Base-by-base conservation (phyloP, 148 eudicot species). In the Salicornia ramosissima region DNA sequence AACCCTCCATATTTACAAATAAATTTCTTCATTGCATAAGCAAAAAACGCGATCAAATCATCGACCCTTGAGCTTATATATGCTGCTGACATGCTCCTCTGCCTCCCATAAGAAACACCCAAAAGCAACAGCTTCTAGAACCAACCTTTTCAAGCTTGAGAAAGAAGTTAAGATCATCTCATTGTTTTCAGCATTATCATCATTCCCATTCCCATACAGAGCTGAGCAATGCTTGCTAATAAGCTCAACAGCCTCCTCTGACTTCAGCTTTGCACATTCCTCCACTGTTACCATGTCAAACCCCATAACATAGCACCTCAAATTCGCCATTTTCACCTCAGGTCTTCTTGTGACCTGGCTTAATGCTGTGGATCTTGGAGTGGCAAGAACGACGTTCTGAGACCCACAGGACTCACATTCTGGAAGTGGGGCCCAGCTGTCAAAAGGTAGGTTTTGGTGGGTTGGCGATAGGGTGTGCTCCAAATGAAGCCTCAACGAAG, bases 41-140 rank as follows among this genome's bases (percentile, higher is more conserved):
- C 6, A 39, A 19, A 21, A 10, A 21, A 10, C 11, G 7, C 18
- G 14, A 55, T 34, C 7, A 1, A 13, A 47, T 21, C 79, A 81
- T 65, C 70, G 75, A 65, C 85, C 86, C 68, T 79, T 70, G 29
- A 90, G 90, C 78, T 75, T 82, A 78, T 86, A 87, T 45, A 82
- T 80, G 61, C 55, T 29, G 26, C 69, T 74, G 68, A 90, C 88
- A 68, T 64, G 79, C 22, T 82, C 84, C 65, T 94, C 98, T 7
- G 88, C 72, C 22, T 93, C 96, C 96, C 96, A 90, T 19, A 93
- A 82, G 59, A 88, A 94, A n/a, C 88, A 80, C 26, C 98, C 98
- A 59, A 94, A 87, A 42, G 96, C 96, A 50, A 94, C 75, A 13
- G 87, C 98, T 79, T 94, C 98, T 80, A 88, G 72, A 69, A 84